phyloP scores from a whole-genome alignment of 495 filamentous ascomycete genomes.

The Eremomyces bilateralis region DNA sequence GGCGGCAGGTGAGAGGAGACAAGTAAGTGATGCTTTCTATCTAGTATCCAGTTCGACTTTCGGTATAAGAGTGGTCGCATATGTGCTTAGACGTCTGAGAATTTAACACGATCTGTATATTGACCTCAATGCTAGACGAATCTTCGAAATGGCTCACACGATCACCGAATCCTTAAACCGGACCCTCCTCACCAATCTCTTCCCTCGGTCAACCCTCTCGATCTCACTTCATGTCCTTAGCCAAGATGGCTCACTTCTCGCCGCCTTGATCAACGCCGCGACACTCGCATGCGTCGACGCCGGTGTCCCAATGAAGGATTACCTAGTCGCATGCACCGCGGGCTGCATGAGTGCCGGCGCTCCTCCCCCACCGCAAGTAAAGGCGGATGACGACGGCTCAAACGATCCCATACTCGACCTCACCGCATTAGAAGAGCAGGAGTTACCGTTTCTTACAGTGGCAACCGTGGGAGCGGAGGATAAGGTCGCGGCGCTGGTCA shows the following conservation, averaged over 20 bases:
- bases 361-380: not conserved
- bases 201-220: constrained; percentile 67
- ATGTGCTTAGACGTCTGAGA: too few relatives aligned
- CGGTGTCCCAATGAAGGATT: constrained; percentile 82
- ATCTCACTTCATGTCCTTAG: constrained; percentile 74
- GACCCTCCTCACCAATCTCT: constrained; percentile 63
- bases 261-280: constrained; percentile 73
- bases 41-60: too few relatives aligned
- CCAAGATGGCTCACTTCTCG: constrained; percentile 76
- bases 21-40: constrained; percentile 30
- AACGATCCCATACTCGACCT: constrained; percentile 70
- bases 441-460: constrained; percentile 73
- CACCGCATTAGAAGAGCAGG: constrained; percentile 67
- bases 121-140: constrained; percentile 26
- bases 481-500: constrained; percentile 52
- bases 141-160: constrained; percentile 55
- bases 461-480: constrained; percentile 42
- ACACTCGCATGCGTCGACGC: constrained; percentile 88
- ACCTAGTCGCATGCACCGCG: constrained; percentile 69
- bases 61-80: too few relatives aligned
- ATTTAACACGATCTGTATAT: not conserved
- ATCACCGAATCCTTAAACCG: constrained; percentile 51
- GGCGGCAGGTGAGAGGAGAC: constrained; percentile 47
- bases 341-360: constrained; percentile 33
- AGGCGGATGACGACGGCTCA: constrained; percentile 35